Conservation (phyloP, 129 eudicot species). For the Artemisia tridentata region DNA sequence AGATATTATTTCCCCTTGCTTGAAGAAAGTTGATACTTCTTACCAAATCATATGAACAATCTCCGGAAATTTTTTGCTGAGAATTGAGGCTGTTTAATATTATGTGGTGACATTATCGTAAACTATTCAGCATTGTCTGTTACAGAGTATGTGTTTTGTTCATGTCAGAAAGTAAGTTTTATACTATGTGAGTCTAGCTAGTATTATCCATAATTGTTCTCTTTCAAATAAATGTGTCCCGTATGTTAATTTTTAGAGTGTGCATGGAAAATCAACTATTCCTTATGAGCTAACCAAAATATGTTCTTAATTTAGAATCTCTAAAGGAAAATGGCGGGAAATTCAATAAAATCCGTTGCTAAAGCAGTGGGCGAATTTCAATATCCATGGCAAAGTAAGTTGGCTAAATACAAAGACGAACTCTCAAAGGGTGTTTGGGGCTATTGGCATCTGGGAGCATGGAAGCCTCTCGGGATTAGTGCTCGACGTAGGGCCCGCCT, state of each 20-base stretch:
- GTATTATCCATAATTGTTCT: too few species aligned
- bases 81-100: too few species aligned
- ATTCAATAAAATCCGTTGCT: slow-evolving; percentile 42
- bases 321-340: slow-evolving; percentile 33
- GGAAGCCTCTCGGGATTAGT: slow-evolving; percentile 74
- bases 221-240: too few species aligned
- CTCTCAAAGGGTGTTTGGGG: slow-evolving; percentile 84
- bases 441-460: slow-evolving; percentile 80
- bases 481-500: slow-evolving; percentile 68
- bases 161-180: too few species aligned
- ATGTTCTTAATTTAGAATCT: slow-evolving; percentile 16
- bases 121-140: too few species aligned
- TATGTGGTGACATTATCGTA: too few species aligned
- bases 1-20: too few species aligned
- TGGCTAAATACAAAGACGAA: slow-evolving; percentile 62
- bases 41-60: too few species aligned
- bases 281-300: slow-evolving; percentile 16
- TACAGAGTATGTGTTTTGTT: too few species aligned
- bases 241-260: neutral
- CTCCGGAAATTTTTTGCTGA: too few species aligned
- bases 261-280: neutral
- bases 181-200: too few species aligned
- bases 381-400: slow-evolving; percentile 63
- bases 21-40: too few species aligned
- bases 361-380: slow-evolving; percentile 58